These are phyloP conservation scores for Alloteropsis semialata DNA, from an alignment of 176 grass and related monocot genomes.

Conservation along the genomic window DNA sequence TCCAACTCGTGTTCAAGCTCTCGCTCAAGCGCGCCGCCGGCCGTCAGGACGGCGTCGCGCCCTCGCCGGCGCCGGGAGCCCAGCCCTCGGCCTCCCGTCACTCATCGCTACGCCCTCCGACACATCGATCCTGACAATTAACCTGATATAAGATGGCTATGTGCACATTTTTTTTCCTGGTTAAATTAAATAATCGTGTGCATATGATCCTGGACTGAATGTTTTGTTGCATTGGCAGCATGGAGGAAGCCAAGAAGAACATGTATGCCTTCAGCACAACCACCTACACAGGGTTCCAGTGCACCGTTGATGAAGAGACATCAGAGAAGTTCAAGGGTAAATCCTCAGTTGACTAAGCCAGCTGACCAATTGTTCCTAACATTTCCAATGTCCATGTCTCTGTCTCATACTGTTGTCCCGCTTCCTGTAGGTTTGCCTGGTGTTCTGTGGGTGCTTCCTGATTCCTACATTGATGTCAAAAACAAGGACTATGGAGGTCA, in stretches of 20 bases:
- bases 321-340: conserved; percentile 97
- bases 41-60: no score
- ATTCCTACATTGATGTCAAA: conserved; percentile 96
- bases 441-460: conserved; percentile 88
- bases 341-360: background rate
- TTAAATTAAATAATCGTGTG: background rate
- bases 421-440: conserved; percentile 63
- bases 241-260: conserved; percentile 98
- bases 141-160: background rate
- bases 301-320: conserved; percentile 83
- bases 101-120: no score
- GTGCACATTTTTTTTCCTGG: background rate
- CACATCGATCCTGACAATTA: no score
- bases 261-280: conserved; percentile 96
- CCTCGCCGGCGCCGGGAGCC: no score
- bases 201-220: background rate
- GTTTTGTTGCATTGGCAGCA: conserved; percentile 38
- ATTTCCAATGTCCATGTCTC: background rate
- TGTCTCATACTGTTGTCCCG: background rate
- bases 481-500: conserved; percentile 94
- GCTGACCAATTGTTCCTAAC: background rate
- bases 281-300: conserved; percentile 91
- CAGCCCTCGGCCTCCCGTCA: no score
- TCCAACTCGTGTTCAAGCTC: no score
- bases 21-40: no score